Evolutionary conservation across 805 yeast genomes (phyloP).

Genomic region (Peterozyma toletana): DNA sequence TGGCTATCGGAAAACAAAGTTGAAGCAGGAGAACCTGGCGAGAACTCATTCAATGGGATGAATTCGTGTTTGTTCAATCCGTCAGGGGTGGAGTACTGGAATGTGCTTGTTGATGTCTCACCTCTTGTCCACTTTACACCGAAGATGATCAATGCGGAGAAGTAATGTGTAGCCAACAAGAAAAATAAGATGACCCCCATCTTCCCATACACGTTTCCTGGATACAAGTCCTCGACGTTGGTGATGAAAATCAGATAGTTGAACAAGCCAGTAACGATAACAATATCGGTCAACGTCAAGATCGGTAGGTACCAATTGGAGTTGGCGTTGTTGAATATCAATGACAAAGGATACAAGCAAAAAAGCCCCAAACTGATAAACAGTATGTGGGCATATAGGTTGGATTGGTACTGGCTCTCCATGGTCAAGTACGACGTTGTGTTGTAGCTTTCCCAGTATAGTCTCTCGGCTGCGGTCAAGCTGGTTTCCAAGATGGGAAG

Average conservation of each 20-base stretch:
- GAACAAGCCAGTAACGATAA: constrained; percentile 43
- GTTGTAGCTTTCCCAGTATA: constrained; percentile 74
- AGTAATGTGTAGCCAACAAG: constrained; percentile 44
- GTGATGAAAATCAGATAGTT: constrained; percentile 49
- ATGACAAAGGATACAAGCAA: constrained; percentile 57
- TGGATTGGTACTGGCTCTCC: constrained; percentile 38
- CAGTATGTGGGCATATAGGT: constrained; percentile 48
- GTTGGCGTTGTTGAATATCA: constrained; percentile 55
- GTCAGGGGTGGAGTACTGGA: constrained; percentile 1
- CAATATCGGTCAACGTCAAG: constrained; percentile 41
- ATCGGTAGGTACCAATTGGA: constrained; percentile 53
- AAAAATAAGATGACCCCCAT: constrained; percentile 58
- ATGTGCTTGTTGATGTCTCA: constrained; percentile 3
- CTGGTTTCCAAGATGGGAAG: constrained; percentile 63
- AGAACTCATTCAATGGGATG: constrained; percentile 20
- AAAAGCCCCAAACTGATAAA: constrained; percentile 37
- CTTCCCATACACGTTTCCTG: constrained; percentile 63
- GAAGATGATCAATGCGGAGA: constrained; percentile 41
- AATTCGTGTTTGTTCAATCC: constrained; percentile 9
- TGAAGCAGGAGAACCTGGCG: constrained; percentile 24
- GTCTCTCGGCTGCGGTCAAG: constrained; percentile 63
- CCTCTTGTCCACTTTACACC: constrained; percentile 35
- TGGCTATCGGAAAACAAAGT: constrained; percentile 18
- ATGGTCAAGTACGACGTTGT: constrained; percentile 68
- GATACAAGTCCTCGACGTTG: constrained; percentile 64